phyloP scores from a whole-genome alignment of 805 yeast species.

The Diddensiella santjacobensis region DNA sequence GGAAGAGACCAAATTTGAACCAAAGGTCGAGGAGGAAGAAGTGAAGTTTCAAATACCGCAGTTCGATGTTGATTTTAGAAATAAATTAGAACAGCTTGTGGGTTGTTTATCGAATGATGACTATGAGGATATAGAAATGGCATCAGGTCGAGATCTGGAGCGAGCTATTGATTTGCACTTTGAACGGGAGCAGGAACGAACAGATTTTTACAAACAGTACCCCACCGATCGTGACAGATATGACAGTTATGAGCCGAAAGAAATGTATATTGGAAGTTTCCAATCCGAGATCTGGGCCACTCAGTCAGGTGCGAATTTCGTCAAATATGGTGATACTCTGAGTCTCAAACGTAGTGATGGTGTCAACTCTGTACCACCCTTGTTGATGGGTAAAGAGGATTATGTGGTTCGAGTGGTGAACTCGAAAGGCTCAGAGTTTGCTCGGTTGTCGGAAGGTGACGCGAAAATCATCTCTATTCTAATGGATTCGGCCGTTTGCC shows the following conservation, averaged over 20 bases:
- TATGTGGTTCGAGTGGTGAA: slow-evolving; percentile 33
- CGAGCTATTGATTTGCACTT: background rate
- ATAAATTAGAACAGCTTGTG: background rate
- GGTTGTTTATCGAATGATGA: background rate
- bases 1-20: background rate
- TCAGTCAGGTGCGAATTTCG: slow-evolving; percentile 31
- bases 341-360: slow-evolving; percentile 24
- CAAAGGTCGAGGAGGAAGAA: background rate
- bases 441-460: slow-evolving; percentile 66
- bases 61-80: background rate
- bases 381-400: slow-evolving; percentile 23
- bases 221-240: background rate
- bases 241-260: slow-evolving; percentile 15
- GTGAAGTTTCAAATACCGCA: no score
- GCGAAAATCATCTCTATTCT: slow-evolving; percentile 66
- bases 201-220: slow-evolving; percentile 4
- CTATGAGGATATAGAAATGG: background rate
- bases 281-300: slow-evolving; percentile 38
- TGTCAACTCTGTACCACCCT: slow-evolving; percentile 15
- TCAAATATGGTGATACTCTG: slow-evolving; percentile 32
- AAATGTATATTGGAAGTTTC: slow-evolving; percentile 33
- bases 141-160: background rate
- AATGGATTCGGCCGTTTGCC: slow-evolving; percentile 50
- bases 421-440: slow-evolving; percentile 53
- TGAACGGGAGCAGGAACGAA: background rate